Evolutionary conservation across 2,329 filamentous ascomycete species (phyloP), one percentile per base, ranked within the genome.

Genomic region (Cercospora citrullina): DNA sequence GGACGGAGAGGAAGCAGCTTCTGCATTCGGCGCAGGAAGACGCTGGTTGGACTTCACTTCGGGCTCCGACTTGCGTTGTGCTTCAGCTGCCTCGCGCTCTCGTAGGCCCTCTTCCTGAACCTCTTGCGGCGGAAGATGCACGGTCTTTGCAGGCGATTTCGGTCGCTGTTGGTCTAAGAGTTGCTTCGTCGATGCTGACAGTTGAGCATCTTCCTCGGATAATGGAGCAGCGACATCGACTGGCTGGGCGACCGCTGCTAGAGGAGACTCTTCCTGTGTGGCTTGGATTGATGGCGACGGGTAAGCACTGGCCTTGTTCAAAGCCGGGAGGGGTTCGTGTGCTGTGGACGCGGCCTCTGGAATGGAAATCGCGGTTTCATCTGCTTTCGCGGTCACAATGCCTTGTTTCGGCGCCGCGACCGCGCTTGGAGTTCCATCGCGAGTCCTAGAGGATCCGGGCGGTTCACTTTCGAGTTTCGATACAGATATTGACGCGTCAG

Each of bases 71-170:
- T 78, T 77, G 63, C 74, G 79, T 65, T 80, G 75, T 57, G 75
- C 75, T 69, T 80, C 73, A 18, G 75, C 81, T 16, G 72, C 75
- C 63, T 81, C 77, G 51, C 78, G 80, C 70, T 83, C 80, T 61
- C 79, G 78, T 60, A 83, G 70, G 53, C 78, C 78, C 71, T 81
- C 77, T 75, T 86, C 83, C 72, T 86, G 84, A 4, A 81, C 79
- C 69, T 85, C 82, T 71, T 83, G 79, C 4, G 84, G 78, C 16
- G 84, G 84, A 42, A 86, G 74, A 73, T 85, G 84, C 30, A 84
- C 78, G 67, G 72, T 80, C 76, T 73, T 82, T 69, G 69, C 80
- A 72, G 75, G 74, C 12, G 63, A 60, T 8, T 69, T 60, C 33
- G 72, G 67, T 53, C 69, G 61, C 61, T 76, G 69, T 42, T 71